Evolutionary conservation across 164 flowering plant species (phyloP), one percentile per base, ranked within the genome.

Genomic region (Chimonanthus praecox): DNA sequence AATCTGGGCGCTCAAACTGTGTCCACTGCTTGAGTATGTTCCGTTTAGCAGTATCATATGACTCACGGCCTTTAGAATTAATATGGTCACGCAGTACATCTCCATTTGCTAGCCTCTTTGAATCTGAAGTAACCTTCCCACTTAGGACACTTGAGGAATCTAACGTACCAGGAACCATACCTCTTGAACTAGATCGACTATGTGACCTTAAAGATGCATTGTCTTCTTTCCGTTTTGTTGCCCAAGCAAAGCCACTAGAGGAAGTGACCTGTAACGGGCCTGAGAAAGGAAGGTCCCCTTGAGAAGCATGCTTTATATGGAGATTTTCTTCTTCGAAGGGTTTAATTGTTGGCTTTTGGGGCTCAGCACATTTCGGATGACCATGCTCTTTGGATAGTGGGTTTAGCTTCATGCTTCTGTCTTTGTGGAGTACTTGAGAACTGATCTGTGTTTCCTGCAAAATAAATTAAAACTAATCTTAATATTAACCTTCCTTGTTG

Each of bases 231-330:
- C 90, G 83, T 74, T 86, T 87, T 79, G 80, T 91, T 3, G 90
- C 98, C 99, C 99, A 91, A 61, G 96, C 91, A 83, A 95, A 95
- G n/a, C 97, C 94, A 80, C 92, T 90, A 70, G 98, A 90, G 47
- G 86, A 80, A 58, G 91, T 78, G 60, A 92, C 88, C 74, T 86
- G 89, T 69, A 95, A 72, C 3, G 98, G 98, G 9, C 98, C 99
- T 48, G 97, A 87, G 72, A 82, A 92, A 13, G 94, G 88, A 72
- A 89, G 72, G 74, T 95, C 98, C 8, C 90, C 97, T 78, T 87
- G 90, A 49, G 99, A 95, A 70, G 93, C 86, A 79, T 90, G 82
- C 80, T 91, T 92, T 47, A 72, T 76, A 71, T 90, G 94, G 70
- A 80, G 83, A 77, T 78, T 77, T 72, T 89, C 92, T 72, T 88